phyloP scores from a whole-genome alignment of 495 filamentous ascomycete genomes.

The Aspergillus bertholletiae region DNA sequence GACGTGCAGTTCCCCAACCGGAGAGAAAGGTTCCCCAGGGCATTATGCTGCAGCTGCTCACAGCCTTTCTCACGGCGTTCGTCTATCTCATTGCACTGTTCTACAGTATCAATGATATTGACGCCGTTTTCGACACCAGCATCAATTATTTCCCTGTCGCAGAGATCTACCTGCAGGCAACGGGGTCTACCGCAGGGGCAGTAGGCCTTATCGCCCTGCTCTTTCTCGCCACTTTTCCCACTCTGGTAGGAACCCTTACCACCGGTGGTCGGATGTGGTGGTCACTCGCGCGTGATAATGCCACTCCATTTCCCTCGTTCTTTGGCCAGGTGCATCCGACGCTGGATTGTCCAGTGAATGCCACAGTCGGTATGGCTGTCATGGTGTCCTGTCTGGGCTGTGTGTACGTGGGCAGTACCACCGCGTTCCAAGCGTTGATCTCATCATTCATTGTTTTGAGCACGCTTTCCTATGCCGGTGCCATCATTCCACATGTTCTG shows the following conservation, averaged over 20 bases:
- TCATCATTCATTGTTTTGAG: constrained; percentile 72
- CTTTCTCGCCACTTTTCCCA: constrained; percentile 60
- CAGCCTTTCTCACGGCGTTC: constrained; percentile 49
- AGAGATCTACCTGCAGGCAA: constrained; percentile 76
- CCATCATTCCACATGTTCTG: constrained; percentile 71
- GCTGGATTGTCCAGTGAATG: constrained; percentile 63
- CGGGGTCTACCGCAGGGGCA: constrained; percentile 58
- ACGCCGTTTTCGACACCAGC: constrained; percentile 29
- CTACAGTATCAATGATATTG: constrained; percentile 46
- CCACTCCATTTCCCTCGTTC: constrained; percentile 42
- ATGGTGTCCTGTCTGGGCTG: constrained; percentile 65
- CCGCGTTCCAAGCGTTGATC: constrained; percentile 71
- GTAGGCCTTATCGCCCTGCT: constrained; percentile 60
- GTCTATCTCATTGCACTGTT: constrained; percentile 51
- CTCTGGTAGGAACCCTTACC: constrained; percentile 63
- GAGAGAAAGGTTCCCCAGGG: constrained; percentile 47
- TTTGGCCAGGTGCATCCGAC: constrained; percentile 36
- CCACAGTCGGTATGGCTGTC: constrained; percentile 59
- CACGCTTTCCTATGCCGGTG: constrained; percentile 69
- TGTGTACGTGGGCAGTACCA: constrained; percentile 69
- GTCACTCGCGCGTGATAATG: constrained; percentile 76
- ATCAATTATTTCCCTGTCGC: constrained; percentile 67
- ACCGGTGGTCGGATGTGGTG: constrained; percentile 78
- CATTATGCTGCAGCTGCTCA: constrained; percentile 44
- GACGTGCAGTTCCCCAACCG: constrained; percentile 19